Evolutionary conservation across 768 basidiomycete species (phyloP).

Genomic region (Dioszegia crocea): DNA sequence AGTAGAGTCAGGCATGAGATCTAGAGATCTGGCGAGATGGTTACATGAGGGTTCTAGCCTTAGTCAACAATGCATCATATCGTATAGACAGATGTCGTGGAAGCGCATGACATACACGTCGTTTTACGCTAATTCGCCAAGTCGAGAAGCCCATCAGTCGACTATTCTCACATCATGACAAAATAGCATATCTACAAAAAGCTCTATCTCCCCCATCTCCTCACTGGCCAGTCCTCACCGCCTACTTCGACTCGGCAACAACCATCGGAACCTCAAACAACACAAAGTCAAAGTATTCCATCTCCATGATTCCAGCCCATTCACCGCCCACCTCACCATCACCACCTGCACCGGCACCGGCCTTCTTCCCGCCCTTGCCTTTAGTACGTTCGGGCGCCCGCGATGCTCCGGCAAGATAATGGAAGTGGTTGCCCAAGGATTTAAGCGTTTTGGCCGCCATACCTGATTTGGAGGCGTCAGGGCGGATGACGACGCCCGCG

Average conservation of each 20-base stretch:
- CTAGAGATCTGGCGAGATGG: too few relatives aligned
- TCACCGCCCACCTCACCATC: conserved; percentile 71
- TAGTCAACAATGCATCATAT: too few relatives aligned
- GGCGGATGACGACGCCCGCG: conserved; percentile 68
- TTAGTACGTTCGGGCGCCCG: conserved; percentile 44
- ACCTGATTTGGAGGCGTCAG: conserved; percentile 63
- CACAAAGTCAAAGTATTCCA: conserved; percentile 94
- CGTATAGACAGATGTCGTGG: too few relatives aligned
- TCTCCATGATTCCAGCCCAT: conserved; percentile 86
- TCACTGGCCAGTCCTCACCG: background rate
- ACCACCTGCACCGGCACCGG: conserved; percentile 50
- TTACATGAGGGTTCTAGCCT: too few relatives aligned
- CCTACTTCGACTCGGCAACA: conserved; percentile 5
- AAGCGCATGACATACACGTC: too few relatives aligned
- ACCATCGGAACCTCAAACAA: conserved; percentile 92
- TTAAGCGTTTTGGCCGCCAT: conserved; percentile 71
- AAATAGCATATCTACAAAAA: background rate
- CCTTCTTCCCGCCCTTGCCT: background rate
- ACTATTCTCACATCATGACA: too few relatives aligned
- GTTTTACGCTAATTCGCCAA: too few relatives aligned
- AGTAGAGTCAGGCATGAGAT: background rate
- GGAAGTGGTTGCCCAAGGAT: conserved; percentile 69
- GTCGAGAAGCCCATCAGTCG: too few relatives aligned
- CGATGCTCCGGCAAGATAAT: conserved; percentile 71
- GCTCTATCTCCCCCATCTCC: conserved; percentile 1